Conservation (phyloP, 2,329 filamentous ascomycete genomes). For the Hymenoscyphus infarciens region DNA sequence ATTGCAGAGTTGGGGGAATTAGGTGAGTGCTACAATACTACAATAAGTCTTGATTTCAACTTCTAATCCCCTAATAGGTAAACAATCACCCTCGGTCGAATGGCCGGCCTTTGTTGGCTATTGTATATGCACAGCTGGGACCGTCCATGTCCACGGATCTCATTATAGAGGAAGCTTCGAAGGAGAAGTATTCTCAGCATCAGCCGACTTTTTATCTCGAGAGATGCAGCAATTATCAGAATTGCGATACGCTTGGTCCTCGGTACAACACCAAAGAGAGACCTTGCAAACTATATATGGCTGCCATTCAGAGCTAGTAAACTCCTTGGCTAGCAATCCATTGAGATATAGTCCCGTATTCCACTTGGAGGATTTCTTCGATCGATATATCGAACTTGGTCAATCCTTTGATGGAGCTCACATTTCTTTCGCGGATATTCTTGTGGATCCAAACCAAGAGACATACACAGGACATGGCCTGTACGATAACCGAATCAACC, state of each 20-base stretch:
- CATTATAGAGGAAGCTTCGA: constrained; percentile 58
- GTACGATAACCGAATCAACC: constrained; percentile 42
- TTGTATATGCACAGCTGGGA: constrained; percentile 81
- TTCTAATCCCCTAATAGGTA: constrained; percentile 33
- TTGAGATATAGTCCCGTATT: constrained; percentile 76
- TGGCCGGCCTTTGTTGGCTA: constrained; percentile 87
- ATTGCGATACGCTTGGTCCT: constrained; percentile 71
- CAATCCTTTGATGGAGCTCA: constrained; percentile 70
- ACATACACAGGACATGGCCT: constrained; percentile 49
- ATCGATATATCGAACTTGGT: constrained; percentile 64
- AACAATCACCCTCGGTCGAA: constrained; percentile 69
- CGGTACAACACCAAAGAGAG: constrained; percentile 75
- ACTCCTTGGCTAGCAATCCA: constrained; percentile 62
- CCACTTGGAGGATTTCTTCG: constrained; percentile 84
- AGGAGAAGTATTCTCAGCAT: constrained; percentile 52
- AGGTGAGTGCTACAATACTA: constrained; percentile 40
- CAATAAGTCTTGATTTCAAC: neutral
- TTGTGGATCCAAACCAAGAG: constrained; percentile 58
- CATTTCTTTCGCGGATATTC: constrained; percentile 65
- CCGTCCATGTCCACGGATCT: constrained; percentile 81
- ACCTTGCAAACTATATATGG: constrained; percentile 73
- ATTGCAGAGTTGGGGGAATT: constrained; percentile 80
- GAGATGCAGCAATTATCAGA: constrained; percentile 79
- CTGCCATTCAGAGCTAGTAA: constrained; percentile 78
- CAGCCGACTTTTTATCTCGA: constrained; percentile 67